phyloP scores from a whole-genome alignment of 2,329 filamentous ascomycete species.

The Aspergillus ochraceoroseus region DNA sequence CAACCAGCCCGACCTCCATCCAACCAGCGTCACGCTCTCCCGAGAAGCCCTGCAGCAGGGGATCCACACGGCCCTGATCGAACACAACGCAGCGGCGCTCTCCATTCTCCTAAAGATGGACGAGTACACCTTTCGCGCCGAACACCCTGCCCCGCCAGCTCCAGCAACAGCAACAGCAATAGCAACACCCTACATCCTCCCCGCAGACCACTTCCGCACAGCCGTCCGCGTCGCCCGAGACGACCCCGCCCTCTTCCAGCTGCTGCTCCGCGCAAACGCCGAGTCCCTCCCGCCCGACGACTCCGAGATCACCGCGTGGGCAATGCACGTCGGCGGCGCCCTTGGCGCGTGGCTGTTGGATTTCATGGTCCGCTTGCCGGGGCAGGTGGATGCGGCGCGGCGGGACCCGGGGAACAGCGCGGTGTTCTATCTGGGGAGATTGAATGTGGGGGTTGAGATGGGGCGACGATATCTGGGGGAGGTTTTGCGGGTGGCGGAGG shows the following conservation, averaged over 20 bases:
- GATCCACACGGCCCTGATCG: conserved; percentile 37
- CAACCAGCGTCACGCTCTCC: conserved; percentile 26
- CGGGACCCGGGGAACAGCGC: conserved; percentile 16
- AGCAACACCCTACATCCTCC: conserved; percentile 25
- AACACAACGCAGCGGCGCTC: conserved; percentile 32
- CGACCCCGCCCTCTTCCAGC: conserved; percentile 28
- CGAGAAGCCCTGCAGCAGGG: conserved; percentile 37
- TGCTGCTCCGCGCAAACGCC: conserved; percentile 37
- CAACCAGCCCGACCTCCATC: conserved; percentile 13
- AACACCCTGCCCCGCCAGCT: conserved; percentile 1
- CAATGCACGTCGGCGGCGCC: conserved; percentile 24
- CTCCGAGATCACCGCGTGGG: conserved; percentile 37
- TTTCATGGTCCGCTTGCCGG: conserved; percentile 33
- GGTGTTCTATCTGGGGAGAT: conserved; percentile 28
- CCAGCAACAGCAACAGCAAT: background rate
- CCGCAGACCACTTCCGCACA: conserved; percentile 33
- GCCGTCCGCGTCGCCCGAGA: conserved; percentile 26
- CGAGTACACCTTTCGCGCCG: conserved; percentile 26
- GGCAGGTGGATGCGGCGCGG: conserved; percentile 18
- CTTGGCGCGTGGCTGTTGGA: conserved; percentile 37
- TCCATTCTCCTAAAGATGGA: conserved; percentile 38
- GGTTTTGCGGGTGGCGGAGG: conserved; percentile 23
- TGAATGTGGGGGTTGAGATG: conserved; percentile 21
- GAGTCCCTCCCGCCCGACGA: conserved; percentile 38
- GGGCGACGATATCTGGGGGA: conserved; percentile 25